A percentile compares a stretch with the other conserved stretches of the same genome.
phyloP scores from a whole-genome alignment of 768 basidiomycete species.

The Phylloporus sp. region DNA sequence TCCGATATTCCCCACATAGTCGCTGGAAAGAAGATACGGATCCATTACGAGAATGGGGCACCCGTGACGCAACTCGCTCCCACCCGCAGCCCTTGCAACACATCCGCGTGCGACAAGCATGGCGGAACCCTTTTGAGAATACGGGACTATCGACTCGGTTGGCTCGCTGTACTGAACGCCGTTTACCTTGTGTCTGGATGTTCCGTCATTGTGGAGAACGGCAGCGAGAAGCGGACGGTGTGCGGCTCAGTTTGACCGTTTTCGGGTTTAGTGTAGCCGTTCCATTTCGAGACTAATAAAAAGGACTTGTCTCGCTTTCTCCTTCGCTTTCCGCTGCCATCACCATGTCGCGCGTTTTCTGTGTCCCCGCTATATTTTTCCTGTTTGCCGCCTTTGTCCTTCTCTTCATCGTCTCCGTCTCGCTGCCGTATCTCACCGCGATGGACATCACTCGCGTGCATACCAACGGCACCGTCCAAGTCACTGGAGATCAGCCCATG shows the following conservation, averaged over 20 bases:
- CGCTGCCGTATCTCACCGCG: slow-evolving; percentile 61
- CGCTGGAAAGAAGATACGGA: too few species aligned
- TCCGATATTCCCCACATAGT: not conserved
- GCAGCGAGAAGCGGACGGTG: slow-evolving; percentile 4
- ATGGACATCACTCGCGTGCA: slow-evolving; percentile 63
- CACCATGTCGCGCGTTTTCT: slow-evolving; percentile 47
- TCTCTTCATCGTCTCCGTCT: slow-evolving; percentile 63
- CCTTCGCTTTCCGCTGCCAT: slow-evolving; percentile 1
- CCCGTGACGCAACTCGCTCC: too few species aligned
- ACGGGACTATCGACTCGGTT: too few species aligned
- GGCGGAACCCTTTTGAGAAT: too few species aligned
- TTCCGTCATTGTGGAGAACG: too few species aligned
- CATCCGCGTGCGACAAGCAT: too few species aligned
- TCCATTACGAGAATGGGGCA: too few species aligned
- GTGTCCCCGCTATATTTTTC: slow-evolving; percentile 55
- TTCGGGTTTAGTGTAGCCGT: slow-evolving; percentile 5
- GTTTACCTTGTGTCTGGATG: too few species aligned
- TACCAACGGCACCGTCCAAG: slow-evolving; percentile 34
- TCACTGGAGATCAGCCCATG: slow-evolving; percentile 25
- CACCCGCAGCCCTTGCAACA: too few species aligned
- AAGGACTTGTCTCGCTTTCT: too few species aligned
- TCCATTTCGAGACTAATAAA: slow-evolving; percentile 18
- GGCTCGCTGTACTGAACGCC: too few species aligned
- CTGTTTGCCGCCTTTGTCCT: slow-evolving; percentile 60
- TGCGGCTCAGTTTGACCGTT: not conserved